phyloP scores from a whole-genome alignment of 305 asterid species.

The Solanum hybrid region DNA sequence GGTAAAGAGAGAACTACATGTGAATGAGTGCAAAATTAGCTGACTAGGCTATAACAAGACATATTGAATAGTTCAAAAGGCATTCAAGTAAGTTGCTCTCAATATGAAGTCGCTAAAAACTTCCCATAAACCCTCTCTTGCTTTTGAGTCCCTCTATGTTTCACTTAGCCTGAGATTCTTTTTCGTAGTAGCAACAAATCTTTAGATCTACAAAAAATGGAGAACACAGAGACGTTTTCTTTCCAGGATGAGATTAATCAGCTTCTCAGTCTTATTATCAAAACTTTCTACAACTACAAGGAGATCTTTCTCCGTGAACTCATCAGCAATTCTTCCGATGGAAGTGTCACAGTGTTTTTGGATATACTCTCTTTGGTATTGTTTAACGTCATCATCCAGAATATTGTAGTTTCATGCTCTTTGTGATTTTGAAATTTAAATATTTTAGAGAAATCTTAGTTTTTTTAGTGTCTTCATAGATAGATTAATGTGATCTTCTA shows the following conservation, averaged over 20 bases:
- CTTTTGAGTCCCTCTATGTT: not conserved
- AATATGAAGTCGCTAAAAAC: too few species aligned
- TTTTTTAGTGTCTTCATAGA: not conserved
- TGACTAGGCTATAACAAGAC: too few species aligned
- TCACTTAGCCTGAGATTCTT: not conserved
- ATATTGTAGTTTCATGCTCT: not conserved
- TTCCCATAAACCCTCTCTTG: too few species aligned
- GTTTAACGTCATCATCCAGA: not conserved
- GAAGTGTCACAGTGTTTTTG: slow-evolving; percentile 2
- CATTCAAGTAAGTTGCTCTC: too few species aligned
- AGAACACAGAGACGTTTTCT: slow-evolving; percentile 61
- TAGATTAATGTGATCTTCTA: not conserved
- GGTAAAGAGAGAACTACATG: too few species aligned
- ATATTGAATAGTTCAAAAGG: too few species aligned
- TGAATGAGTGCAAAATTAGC: too few species aligned
- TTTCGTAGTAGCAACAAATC: not conserved
- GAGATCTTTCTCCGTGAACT: not conserved
- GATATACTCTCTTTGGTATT: not conserved
- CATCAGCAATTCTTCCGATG: not conserved
- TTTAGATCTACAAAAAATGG: slow-evolving; percentile 22
- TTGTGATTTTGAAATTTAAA: not conserved
- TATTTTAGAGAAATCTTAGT: not conserved
- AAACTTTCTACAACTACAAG: not conserved
- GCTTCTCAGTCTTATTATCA: slow-evolving; percentile 50
- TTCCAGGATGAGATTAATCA: slow-evolving; percentile 78